These are phyloP conservation scores for Daldinia grandis DNA, from an alignment of 495 filamentous ascomycete genomes.

Conservation along the genomic window DNA sequence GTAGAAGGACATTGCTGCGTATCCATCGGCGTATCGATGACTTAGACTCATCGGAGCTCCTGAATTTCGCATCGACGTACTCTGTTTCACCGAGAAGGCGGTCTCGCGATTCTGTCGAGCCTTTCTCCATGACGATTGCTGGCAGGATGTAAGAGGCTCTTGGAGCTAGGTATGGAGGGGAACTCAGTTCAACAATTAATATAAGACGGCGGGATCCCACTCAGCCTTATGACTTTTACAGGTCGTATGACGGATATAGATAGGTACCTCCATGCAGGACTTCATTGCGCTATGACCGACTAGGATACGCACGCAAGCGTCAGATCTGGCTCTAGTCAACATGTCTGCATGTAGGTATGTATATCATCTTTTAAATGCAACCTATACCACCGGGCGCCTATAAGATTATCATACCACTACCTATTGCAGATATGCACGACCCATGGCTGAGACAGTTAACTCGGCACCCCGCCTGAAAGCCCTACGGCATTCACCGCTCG, in stretches of 20 bases:
- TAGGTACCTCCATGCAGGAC: constrained; percentile 12
- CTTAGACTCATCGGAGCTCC: background rate
- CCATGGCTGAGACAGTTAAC: background rate
- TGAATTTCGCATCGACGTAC: background rate
- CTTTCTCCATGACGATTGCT: constrained; percentile 2
- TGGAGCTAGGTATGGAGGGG: background rate
- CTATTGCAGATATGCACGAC: constrained; percentile 3
- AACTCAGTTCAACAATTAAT: background rate
- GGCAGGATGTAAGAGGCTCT: background rate
- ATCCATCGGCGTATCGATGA: background rate
- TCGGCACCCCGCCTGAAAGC: background rate
- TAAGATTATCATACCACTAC: constrained; percentile 1
- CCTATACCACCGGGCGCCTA: background rate
- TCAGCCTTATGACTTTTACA: background rate
- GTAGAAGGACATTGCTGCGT: background rate
- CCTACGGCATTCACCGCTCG: constrained; percentile 7
- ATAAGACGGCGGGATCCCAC: background rate
- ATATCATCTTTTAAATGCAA: background rate
- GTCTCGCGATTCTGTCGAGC: background rate
- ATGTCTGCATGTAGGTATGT: background rate
- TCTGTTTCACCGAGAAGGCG: constrained; percentile 7
- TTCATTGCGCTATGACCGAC: background rate
- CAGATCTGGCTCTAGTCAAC: constrained; percentile 1
- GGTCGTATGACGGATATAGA: constrained; percentile 1
- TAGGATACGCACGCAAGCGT: background rate